phyloP scores from a whole-genome alignment of 768 basidiomycete genomes.

The Kwoniella dendrophila region DNA sequence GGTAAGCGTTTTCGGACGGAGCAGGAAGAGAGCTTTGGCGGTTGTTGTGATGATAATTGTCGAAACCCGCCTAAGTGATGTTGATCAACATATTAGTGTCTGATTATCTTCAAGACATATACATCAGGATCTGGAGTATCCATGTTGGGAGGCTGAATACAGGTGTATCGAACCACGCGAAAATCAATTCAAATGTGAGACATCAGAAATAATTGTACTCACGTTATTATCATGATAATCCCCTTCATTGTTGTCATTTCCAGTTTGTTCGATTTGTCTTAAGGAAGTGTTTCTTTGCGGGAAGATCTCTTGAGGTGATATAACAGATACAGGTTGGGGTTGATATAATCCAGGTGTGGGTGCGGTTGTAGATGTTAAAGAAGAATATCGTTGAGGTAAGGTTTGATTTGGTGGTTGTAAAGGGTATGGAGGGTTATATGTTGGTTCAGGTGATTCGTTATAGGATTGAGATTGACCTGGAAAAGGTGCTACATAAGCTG shows the following conservation, averaged over 20 bases:
- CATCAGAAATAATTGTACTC: constrained; percentile 11
- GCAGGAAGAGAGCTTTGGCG: neutral
- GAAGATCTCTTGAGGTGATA: neutral
- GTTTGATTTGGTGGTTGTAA: neutral
- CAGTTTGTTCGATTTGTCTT: neutral
- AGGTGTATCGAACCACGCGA: neutral
- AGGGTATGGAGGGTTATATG: neutral
- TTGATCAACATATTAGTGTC: too few species aligned
- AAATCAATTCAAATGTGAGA: constrained; percentile 16
- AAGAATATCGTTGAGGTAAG: constrained; percentile 4
- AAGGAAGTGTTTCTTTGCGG: constrained; percentile 10
- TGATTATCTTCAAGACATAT: too few species aligned
- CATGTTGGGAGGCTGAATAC: too few species aligned
- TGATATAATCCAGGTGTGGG: neutral
- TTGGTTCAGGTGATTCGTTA: neutral
- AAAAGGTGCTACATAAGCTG: constrained; percentile 16
- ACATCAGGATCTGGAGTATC: too few species aligned
- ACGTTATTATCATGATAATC: constrained; percentile 1
- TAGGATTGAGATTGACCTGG: too few species aligned
- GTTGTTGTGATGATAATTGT: too few species aligned
- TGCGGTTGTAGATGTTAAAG: neutral
- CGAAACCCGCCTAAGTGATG: too few species aligned
- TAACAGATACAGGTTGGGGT: neutral
- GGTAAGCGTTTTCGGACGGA: neutral
- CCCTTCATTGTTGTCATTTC: neutral